Percentiles rank a stretch among this genome's conserved stretches.
These are phyloP conservation scores for Paxillus involutus DNA, from an alignment of 768 basidiomycete genomes.

Conservation along the genomic window DNA sequence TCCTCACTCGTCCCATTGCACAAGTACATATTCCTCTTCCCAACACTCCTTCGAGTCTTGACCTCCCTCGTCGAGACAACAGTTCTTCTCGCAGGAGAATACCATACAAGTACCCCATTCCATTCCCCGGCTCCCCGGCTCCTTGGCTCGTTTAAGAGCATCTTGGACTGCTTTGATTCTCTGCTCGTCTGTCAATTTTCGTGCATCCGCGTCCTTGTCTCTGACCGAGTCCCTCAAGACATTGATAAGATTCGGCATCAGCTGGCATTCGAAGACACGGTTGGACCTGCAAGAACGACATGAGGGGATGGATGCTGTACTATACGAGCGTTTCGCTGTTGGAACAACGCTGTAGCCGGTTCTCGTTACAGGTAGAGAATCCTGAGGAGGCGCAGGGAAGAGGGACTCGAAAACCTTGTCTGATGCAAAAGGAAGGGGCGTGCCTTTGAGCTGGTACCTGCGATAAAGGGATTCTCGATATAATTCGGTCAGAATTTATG, in stretches of 20 bases:
- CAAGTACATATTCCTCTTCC: conserved; percentile 73
- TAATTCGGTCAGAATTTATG: background rate
- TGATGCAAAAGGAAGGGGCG: conserved; percentile 82
- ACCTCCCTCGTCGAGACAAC: conserved; percentile 49
- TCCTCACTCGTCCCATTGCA: conserved; percentile 70
- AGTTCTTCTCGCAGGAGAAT: conserved; percentile 85
- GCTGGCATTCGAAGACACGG: conserved; percentile 88
- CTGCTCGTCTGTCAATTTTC: conserved; percentile 62
- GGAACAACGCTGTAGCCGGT: conserved; percentile 54
- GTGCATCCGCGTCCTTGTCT: conserved; percentile 22
- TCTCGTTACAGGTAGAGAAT: conserved; percentile 56
- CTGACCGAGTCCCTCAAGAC: conserved; percentile 45
- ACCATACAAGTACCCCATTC: conserved; percentile 94
- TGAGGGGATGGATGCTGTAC: conserved; percentile 49
- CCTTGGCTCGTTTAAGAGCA: conserved; percentile 47
- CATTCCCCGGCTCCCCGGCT: conserved; percentile 63
- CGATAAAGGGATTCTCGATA: background rate
- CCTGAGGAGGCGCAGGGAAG: conserved; percentile 58
- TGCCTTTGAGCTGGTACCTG: conserved; percentile 88
- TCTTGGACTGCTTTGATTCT: conserved; percentile 60
- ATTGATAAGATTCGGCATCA: conserved; percentile 93
- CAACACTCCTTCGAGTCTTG: conserved; percentile 46
- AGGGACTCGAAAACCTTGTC: conserved; percentile 70
- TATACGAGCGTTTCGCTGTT: conserved; percentile 51
- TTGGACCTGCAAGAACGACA: conserved; percentile 68